Evolutionary conservation across 2,329 filamentous ascomycete genomes (phyloP).

Genomic region (Lasiodiplodia citricola): DNA sequence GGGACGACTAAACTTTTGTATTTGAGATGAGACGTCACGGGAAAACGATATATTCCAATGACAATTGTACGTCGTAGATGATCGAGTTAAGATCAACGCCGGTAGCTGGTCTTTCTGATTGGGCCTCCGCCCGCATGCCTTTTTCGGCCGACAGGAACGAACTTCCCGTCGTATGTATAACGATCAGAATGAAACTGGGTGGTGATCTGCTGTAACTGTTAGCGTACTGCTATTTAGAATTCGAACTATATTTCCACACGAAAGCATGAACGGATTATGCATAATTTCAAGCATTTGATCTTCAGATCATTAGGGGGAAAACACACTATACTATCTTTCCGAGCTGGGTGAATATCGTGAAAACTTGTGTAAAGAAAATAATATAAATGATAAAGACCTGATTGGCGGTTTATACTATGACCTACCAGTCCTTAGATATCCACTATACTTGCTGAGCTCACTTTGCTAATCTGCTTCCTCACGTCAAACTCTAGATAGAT

Average conservation of each 20-base stretch:
- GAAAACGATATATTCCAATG: neutral
- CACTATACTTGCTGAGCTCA: no score
- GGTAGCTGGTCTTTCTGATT: neutral
- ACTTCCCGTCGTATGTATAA: neutral
- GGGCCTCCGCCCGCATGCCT: neutral
- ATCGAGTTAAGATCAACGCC: neutral
- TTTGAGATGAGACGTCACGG: slow-evolving; percentile 4
- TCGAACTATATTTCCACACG: neutral
- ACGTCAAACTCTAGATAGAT: no score
- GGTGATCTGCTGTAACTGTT: neutral
- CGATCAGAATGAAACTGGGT: slow-evolving; percentile 7
- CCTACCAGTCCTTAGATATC: no score
- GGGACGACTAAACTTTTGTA: slow-evolving; percentile 19
- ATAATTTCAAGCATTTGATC: neutral
- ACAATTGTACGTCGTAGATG: neutral
- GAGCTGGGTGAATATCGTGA: no score
- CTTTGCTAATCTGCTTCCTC: no score
- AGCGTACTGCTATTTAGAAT: neutral
- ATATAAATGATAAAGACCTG: no score
- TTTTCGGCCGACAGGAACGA: neutral
- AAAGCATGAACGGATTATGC: neutral
- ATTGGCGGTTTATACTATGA: no score
- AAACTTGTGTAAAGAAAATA: no score
- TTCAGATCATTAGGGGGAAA: no score
- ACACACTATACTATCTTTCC: no score